These are phyloP conservation scores for Alnus rubra DNA, from an alignment of 306 rosid genomes.

Conservation along the genomic window DNA sequence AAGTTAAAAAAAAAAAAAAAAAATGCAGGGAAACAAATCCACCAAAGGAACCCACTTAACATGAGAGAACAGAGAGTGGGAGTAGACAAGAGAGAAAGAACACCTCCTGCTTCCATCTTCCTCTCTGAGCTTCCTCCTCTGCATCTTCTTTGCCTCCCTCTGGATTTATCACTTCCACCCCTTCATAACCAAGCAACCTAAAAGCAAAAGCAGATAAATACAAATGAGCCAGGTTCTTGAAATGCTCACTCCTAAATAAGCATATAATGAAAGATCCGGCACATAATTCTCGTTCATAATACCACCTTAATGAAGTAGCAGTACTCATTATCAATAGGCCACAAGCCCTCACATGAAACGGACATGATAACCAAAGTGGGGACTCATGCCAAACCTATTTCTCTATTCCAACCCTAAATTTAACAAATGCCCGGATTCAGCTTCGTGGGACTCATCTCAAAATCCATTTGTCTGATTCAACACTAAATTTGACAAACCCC, in stretches of 20 bases:
- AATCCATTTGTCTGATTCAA: background rate
- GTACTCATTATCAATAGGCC: background rate
- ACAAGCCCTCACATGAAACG: background rate
- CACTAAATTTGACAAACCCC: background rate
- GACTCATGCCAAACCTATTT: background rate
- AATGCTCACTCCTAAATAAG: constrained; percentile 1
- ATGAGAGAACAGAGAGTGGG: constrained; percentile 10
- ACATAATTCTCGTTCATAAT: background rate
- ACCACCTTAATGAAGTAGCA: background rate
- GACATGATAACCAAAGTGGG: background rate
- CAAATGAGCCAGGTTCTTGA: constrained; percentile 28
- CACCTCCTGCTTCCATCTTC: constrained; percentile 97
- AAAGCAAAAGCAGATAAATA: constrained; percentile 17
- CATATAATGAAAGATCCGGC: background rate
- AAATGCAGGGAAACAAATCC: background rate
- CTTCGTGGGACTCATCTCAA: background rate
- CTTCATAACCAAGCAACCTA: constrained; percentile 82
- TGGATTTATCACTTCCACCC: constrained; percentile 91
- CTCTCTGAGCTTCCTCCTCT: constrained; percentile 81
- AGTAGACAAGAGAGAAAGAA: background rate
- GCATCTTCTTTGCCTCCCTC: constrained; percentile 95
- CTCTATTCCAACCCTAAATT: background rate
- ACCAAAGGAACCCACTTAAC: constrained; percentile 5
- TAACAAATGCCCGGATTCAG: background rate
- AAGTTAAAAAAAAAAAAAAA: constrained; percentile 1